These are phyloP conservation scores for Erysiphe neolycopersici DNA, from an alignment of 2,329 filamentous ascomycete genomes.

Conservation along the genomic window DNA sequence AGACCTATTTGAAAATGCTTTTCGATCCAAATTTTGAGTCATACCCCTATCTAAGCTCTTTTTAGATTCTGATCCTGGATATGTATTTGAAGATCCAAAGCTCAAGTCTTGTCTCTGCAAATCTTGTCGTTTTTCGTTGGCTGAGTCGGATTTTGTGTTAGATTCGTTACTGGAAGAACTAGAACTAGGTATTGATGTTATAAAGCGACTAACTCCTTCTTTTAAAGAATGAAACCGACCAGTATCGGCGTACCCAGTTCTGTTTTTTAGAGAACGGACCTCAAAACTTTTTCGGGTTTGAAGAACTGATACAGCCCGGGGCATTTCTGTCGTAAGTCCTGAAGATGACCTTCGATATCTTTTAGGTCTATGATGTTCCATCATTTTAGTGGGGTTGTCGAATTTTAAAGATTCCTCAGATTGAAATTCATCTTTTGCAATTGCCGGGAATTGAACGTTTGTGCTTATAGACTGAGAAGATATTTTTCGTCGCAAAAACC, in stretches of 20 bases:
- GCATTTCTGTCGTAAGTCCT: neutral
- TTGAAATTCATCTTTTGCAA: neutral
- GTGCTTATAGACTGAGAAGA: neutral
- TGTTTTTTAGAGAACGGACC: neutral
- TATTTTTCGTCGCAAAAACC: neutral
- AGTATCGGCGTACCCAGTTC: neutral
- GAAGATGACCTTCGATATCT: neutral
- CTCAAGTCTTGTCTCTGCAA: constrained; percentile 1
- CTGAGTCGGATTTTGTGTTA: neutral
- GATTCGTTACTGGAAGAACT: neutral
- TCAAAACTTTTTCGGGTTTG: neutral
- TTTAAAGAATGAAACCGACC: neutral
- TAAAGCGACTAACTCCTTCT: neutral
- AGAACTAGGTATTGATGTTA: neutral
- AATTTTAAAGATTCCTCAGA: neutral
- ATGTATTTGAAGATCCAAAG: neutral
- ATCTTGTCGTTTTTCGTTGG: neutral
- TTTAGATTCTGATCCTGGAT: neutral
- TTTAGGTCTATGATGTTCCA: neutral
- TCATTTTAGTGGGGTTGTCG: neutral
- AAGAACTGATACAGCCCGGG: no score
- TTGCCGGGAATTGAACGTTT: neutral
- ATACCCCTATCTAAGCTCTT: neutral
- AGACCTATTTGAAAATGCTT: neutral
- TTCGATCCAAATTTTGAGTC: neutral